A percentile compares a stretch with the other conserved stretches of the same genome.
phyloP scores from a whole-genome alignment of 306 rosid genomes.

The Casuarina glauca region DNA sequence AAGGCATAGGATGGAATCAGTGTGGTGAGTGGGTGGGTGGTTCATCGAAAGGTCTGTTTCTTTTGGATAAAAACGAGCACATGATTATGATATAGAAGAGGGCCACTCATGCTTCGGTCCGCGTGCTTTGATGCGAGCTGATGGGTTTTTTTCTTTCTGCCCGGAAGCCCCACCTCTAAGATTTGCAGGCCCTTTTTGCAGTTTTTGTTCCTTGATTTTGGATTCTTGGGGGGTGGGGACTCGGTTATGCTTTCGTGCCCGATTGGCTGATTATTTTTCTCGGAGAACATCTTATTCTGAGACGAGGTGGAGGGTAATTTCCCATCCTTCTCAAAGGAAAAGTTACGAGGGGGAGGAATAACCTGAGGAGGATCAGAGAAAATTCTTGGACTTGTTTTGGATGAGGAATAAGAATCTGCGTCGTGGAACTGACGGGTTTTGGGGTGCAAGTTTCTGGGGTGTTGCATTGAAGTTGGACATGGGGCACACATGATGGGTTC shows the following conservation, averaged over 20 bases:
- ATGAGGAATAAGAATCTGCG: constrained; percentile 19
- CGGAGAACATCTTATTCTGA: constrained; percentile 22
- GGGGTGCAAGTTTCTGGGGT: constrained; percentile 17
- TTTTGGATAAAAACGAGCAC: constrained; percentile 52
- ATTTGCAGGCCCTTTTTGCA: constrained; percentile 54
- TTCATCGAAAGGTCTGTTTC: constrained; percentile 87
- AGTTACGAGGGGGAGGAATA: background rate
- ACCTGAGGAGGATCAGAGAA: background rate
- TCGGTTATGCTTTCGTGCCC: constrained; percentile 38
- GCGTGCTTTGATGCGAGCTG: constrained; percentile 77
- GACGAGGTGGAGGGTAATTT: constrained; percentile 25
- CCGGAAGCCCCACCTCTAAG: constrained; percentile 41
- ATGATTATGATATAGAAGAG: constrained; percentile 33
- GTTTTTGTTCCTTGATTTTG: constrained; percentile 63
- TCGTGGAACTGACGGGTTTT: constrained; percentile 5
- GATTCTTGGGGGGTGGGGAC: constrained; percentile 17
- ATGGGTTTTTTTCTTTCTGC: constrained; percentile 37
- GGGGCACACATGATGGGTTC: constrained; percentile 49
- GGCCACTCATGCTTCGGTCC: constrained; percentile 61
- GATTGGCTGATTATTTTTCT: constrained; percentile 40
- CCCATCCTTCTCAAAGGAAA: background rate
- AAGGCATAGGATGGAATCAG: constrained; percentile 27
- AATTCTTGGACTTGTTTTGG: constrained; percentile 20
- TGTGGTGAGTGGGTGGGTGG: constrained; percentile 40
- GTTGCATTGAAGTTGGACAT: constrained; percentile 38